A percentile compares a stretch with the other conserved stretches of the same genome.
These are phyloP conservation scores for Termitomyces eurrhizus DNA, from an alignment of 768 basidiomycete species.

Conservation along the genomic window DNA sequence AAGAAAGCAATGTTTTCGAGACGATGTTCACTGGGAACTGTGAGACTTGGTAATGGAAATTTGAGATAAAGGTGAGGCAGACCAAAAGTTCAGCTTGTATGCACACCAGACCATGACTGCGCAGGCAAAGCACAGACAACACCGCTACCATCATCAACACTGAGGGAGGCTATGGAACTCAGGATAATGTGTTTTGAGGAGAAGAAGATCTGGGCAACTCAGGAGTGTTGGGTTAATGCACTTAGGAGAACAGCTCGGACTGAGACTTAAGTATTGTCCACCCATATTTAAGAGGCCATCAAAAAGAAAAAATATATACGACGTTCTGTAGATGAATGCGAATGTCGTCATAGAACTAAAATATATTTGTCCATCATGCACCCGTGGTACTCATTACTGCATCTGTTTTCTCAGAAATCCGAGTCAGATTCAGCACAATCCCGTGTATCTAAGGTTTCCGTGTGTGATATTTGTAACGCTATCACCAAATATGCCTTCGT, in stretches of 20 bases:
- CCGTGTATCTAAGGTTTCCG: conserved; percentile 71
- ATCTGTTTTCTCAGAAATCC: too few relatives aligned
- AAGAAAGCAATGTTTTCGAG: neutral
- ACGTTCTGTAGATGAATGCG: too few relatives aligned
- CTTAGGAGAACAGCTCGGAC: neutral
- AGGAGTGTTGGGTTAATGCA: neutral
- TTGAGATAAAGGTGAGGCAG: neutral
- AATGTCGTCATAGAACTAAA: too few relatives aligned
- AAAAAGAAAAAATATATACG: too few relatives aligned
- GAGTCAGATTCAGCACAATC: too few relatives aligned
- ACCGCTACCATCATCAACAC: neutral
- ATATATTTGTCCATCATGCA: too few relatives aligned
- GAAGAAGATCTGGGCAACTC: too few relatives aligned
- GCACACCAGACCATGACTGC: neutral
- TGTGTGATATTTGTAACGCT: conserved; percentile 78
- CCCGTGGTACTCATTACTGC: too few relatives aligned
- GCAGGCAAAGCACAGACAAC: neutral
- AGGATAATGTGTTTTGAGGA: neutral
- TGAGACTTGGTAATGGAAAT: neutral
- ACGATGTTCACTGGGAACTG: neutral
- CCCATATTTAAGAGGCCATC: too few relatives aligned
- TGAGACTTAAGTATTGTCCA: too few relatives aligned
- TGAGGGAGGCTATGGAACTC: neutral
- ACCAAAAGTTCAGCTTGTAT: too few relatives aligned
- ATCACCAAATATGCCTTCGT: conserved; percentile 89